Percentiles rank a stretch among this genome's conserved stretches.
These are phyloP conservation scores for Gossypium rotundifolium DNA, from an alignment of 345 rosid species.

Conservation along the genomic window DNA sequence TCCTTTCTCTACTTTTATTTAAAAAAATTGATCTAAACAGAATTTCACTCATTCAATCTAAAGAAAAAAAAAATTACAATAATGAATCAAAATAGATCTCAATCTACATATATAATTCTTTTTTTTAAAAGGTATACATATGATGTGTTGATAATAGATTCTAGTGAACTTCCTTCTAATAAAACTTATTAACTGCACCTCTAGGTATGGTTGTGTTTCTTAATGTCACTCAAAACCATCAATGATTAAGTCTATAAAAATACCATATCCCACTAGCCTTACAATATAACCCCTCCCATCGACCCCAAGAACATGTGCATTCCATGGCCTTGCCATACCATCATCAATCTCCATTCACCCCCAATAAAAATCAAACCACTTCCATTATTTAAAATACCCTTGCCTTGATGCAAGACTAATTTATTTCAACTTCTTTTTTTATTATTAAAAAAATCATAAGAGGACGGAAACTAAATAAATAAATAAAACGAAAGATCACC, in stretches of 20 bases:
- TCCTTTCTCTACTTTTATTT: too few relatives aligned
- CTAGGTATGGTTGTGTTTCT: too few relatives aligned
- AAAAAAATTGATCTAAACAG: too few relatives aligned
- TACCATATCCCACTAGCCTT: conserved; percentile 14
- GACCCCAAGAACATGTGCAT: neutral
- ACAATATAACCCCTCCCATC: neutral
- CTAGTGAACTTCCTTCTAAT: too few relatives aligned
- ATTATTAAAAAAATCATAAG: neutral
- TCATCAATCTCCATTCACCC: neutral
- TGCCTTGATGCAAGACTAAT: neutral
- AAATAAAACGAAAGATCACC: conserved; percentile 21
- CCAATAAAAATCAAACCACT: neutral
- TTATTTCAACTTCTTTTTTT: neutral
- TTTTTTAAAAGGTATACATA: neutral
- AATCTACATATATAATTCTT: too few relatives aligned
- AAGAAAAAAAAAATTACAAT: too few relatives aligned
- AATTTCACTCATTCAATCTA: too few relatives aligned
- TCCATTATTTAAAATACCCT: neutral
- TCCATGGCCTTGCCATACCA: neutral
- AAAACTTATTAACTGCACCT: too few relatives aligned
- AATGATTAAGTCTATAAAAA: conserved; percentile 26
- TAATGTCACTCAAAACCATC: conserved; percentile 22
- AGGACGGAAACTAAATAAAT: neutral
- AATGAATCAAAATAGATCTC: too few relatives aligned
- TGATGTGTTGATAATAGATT: neutral